Percentiles rank a stretch among this genome's conserved stretches.
Evolutionary conservation across 2,329 filamentous ascomycete genomes (phyloP).

Genomic region (Cladosporium colombiae): DNA sequence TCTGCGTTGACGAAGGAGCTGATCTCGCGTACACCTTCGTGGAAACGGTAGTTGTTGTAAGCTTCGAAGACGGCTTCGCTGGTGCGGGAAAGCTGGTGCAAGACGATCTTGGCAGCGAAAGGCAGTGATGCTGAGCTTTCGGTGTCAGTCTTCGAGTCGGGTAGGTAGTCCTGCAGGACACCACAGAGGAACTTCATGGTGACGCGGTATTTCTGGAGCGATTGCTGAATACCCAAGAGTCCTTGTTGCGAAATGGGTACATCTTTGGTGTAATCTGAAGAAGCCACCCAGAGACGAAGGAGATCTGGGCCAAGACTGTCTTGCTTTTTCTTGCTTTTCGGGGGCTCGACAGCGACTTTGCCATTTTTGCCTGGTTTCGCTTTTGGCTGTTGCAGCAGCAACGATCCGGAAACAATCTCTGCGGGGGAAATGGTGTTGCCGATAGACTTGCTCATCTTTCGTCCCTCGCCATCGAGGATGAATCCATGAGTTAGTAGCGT

Average conservation of each 20-base stretch:
- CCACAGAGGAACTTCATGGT: constrained; percentile 91
- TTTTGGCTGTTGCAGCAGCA: constrained; percentile 71
- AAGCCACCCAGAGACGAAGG: constrained; percentile 85
- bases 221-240: constrained; percentile 72
- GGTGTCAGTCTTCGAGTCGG: constrained; percentile 54
- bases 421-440: constrained; percentile 82
- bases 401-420: constrained; percentile 80
- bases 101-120: constrained; percentile 56
- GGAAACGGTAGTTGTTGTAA: constrained; percentile 76
- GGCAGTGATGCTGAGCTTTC: not conserved
- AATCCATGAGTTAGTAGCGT: constrained; percentile 95
- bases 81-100: constrained; percentile 70
- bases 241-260: constrained; percentile 78
- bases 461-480: constrained; percentile 82
- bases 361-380: constrained; percentile 46
- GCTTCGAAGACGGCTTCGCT: constrained; percentile 65
- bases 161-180: constrained; percentile 48
- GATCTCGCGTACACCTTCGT: constrained; percentile 70
- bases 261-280: constrained; percentile 87
- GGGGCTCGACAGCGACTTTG: constrained; percentile 28
- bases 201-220: constrained; percentile 81
- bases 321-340: constrained; percentile 21
- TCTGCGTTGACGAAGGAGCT: constrained; percentile 82
- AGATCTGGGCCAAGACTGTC: constrained; percentile 74
- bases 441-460: constrained; percentile 98